phyloP scores from a whole-genome alignment of 2,329 filamentous ascomycete species.

The Colletotrichum siamense region DNA sequence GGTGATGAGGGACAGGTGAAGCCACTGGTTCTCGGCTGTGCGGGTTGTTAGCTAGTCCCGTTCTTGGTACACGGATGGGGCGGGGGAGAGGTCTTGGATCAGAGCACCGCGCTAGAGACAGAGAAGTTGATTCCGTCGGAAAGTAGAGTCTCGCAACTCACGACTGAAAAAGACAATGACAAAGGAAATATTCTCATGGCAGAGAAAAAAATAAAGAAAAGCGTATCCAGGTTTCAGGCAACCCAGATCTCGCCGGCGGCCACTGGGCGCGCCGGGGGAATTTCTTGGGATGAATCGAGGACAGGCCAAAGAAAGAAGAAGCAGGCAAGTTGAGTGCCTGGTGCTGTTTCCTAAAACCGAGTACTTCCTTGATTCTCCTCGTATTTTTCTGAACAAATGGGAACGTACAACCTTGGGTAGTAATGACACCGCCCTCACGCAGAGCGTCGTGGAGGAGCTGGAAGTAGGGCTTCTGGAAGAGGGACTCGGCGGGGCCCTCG shows the following conservation, averaged over 20 bases:
- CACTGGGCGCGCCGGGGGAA: conserved; percentile 2
- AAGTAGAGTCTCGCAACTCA: background rate
- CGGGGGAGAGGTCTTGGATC: background rate
- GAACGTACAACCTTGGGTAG: conserved; percentile 99
- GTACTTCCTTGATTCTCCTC: conserved; percentile 20
- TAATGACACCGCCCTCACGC: conserved; percentile 95
- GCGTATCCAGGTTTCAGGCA: conserved; percentile 2
- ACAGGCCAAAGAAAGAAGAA: conserved; percentile 26
- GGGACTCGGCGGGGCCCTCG: conserved; percentile 91
- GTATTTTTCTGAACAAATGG: conserved; percentile 57
- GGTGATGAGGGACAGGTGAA: conserved; percentile 91
- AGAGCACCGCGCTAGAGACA: background rate
- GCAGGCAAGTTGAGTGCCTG: conserved; percentile 33
- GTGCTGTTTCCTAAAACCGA: background rate
- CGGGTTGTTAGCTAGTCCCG: conserved; percentile 17
- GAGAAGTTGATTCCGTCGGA: background rate
- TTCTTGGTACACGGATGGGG: background rate
- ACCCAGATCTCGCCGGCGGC: conserved; percentile 11
- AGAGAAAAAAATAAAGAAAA: background rate
- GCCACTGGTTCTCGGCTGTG: conserved; percentile 98
- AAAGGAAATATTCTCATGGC: conserved; percentile 1
- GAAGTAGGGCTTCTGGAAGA: conserved; percentile 99
- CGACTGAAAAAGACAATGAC: background rate
- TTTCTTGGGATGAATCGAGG: conserved; percentile 14
- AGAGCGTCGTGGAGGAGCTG: conserved; percentile 90